Base-by-base conservation (phyloP, 108 stramenopile species). In the Nannochloropsis salina region DNA sequence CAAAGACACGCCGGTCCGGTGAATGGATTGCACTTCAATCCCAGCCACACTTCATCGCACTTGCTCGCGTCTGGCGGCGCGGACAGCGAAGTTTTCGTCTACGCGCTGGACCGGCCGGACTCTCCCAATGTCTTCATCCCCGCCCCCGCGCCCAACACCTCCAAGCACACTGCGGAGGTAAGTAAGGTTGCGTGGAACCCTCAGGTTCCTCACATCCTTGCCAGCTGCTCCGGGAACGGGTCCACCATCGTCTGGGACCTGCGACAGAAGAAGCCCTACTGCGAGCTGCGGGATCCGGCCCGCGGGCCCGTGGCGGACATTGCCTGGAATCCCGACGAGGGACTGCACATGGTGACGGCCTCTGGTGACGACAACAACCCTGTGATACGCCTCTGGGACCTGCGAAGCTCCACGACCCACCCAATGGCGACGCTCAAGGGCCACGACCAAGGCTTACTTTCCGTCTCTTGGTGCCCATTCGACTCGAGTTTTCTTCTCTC, bases 301-400 rank as follows among this genome's bases (percentile, higher is more conserved):
- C 45, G 84, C 43, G 94, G 92, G 45, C 90, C 95, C 45, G 92
- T 98, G 31, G 89, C 93, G 81, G 96, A 95, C 84, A 82, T 99
- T 12, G 92, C 92, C 9, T 99, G 98, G 98, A 97, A 97, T 87
- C 98, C 98, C 1, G 93, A 93, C 11, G 92, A 97, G 85, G 98
- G 98, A 5, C 91, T 97, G 80, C 96, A 98, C 85, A 89, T 99
- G 81, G 85, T 98, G 83, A 99, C 97, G 9, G 97, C 96, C 41
- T 93, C 94, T 6, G 94, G 92, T 9, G 96, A 96, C 83, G 95
- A 97, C 88, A 91, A 92, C 15, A 94, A 94, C 83, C 95, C 96
- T 8, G 95, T 96, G 80, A 86, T 99, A 9, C 93, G 95, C 81
- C 87, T 99, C 41, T 99, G 96, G 96, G 97, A 99, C 88, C 88